Base-by-base conservation (phyloP, 129 eudicot species). In the Pseudognaphalium luteoalbum region DNA sequence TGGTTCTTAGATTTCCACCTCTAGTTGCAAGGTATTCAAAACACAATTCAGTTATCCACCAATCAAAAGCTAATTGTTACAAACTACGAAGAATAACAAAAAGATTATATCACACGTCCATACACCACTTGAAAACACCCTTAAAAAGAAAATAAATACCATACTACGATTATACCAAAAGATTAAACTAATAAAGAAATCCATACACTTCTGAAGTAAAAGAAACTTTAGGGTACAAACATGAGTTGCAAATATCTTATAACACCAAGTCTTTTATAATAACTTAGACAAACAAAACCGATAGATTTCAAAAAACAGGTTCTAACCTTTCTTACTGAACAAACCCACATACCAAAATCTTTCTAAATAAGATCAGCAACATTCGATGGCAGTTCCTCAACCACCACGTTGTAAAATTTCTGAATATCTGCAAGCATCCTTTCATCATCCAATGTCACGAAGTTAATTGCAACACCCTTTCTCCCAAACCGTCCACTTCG, bases 361-460 rank as follows among this genome's bases (percentile, higher is more conserved):
- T 29, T 63, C 68, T 63, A 63, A 63, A 63, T 63, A 14, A 63
- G 68, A 63, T 64, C 68, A 39, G 87, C 87, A 71, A 84, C 84
- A 70, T 84, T 84, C 57, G 87, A 84, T 29, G 84, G 84, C 30
- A 84, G 87, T 75, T 84, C 87, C 79, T 84, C 87, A 10, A 83
- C 83, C 17, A 79, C 67, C 76, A 83, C 86, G 12, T 83, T 83
- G 71, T 83, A 83, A 54, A 80, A 84, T 76, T 84, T 84, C 70
- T 84, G 87, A 56, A 84, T 84, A 62, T 85, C 88, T 6, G 84
- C 84, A 66, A 85, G 88, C 88, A 85, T 85, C 71, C 88, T 60
- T 65, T 85, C 83, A 17, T 85, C 88, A 47, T 85, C 85, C 22
- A 68, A 20, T 0, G 87, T 84, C 21, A 84, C 87, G 21, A 84